A percentile compares a stretch with the other conserved stretches of the same genome.
phyloP scores from a whole-genome alignment of 164 flowering plant species.

The Cinnamomum chago region DNA sequence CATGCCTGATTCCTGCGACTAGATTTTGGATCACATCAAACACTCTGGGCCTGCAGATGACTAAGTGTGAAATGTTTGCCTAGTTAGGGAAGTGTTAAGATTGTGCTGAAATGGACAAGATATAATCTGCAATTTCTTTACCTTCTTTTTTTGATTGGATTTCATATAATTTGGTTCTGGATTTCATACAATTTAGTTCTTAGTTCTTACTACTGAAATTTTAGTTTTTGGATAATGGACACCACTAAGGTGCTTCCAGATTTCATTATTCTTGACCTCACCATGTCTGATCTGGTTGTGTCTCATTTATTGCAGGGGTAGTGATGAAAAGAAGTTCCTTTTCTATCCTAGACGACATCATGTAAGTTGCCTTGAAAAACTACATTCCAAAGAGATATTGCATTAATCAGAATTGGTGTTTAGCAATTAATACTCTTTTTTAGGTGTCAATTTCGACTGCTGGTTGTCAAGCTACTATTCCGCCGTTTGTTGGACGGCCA shows the following conservation, averaged over 20 bases:
- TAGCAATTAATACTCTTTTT: slow-evolving; percentile 3
- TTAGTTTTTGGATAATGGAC: not conserved
- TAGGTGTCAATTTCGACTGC: slow-evolving; percentile 63
- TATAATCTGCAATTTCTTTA: not conserved
- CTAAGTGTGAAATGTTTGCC: too few species aligned
- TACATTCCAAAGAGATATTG: slow-evolving; percentile 1
- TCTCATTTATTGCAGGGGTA: slow-evolving; percentile 41
- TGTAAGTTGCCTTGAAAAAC: slow-evolving; percentile 36
- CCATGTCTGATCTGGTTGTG: not conserved
- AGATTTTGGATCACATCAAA: not conserved
- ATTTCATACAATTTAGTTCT: not conserved
- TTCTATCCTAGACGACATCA: slow-evolving; percentile 75
- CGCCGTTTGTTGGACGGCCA: slow-evolving; percentile 62
- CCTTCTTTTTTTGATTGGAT: not conserved
- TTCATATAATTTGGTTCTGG: not conserved
- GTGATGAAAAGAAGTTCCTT: slow-evolving; percentile 50
- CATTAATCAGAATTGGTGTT: not conserved
- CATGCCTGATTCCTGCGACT: not conserved
- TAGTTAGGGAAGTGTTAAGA: too few species aligned
- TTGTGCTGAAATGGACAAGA: not conserved
- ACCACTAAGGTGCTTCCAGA: not conserved
- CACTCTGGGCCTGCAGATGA: not conserved
- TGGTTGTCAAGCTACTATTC: slow-evolving; percentile 78
- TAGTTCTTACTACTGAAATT: too few species aligned
- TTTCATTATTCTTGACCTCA: not conserved